These are phyloP conservation scores for Arabidopsis hybrid DNA, from an alignment of 441 rosid species.

Conservation along the genomic window DNA sequence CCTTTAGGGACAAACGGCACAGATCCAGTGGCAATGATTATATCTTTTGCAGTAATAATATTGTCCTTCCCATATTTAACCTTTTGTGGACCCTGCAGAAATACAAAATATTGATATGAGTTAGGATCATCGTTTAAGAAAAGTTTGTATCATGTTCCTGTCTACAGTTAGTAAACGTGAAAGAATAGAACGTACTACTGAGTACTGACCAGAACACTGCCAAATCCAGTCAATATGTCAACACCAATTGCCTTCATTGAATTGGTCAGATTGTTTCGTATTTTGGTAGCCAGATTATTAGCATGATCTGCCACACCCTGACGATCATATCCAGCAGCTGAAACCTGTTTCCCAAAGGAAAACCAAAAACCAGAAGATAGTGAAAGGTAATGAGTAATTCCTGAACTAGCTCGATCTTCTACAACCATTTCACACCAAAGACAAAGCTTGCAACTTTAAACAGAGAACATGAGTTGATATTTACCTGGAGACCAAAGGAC, in stretches of 20 bases:
- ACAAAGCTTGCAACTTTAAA: constrained; percentile 3
- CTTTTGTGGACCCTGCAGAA: constrained; percentile 86
- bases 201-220: constrained; percentile 73
- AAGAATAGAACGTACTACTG: neutral
- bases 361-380: constrained; percentile 10
- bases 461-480: neutral
- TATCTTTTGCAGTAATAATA: constrained; percentile 74
- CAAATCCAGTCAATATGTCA: constrained; percentile 91
- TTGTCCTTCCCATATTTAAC: constrained; percentile 86
- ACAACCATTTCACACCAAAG: neutral
- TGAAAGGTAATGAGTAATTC: neutral
- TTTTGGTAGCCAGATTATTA: constrained; percentile 88
- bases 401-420: neutral
- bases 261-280: constrained; percentile 87
- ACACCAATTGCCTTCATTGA: constrained; percentile 95
- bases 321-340: constrained; percentile 92
- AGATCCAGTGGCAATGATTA: constrained; percentile 96
- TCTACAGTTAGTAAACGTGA: constrained; percentile 1
- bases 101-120: constrained; percentile 16
- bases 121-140: constrained; percentile 24
- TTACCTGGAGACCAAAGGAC: constrained; percentile 93
- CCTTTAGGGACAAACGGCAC: constrained; percentile 98
- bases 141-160: neutral
- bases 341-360: constrained; percentile 54
- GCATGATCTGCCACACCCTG: constrained; percentile 98